Base-by-base conservation (phyloP, 2,329 filamentous ascomycete species). In the Incumbomyces lentus region DNA sequence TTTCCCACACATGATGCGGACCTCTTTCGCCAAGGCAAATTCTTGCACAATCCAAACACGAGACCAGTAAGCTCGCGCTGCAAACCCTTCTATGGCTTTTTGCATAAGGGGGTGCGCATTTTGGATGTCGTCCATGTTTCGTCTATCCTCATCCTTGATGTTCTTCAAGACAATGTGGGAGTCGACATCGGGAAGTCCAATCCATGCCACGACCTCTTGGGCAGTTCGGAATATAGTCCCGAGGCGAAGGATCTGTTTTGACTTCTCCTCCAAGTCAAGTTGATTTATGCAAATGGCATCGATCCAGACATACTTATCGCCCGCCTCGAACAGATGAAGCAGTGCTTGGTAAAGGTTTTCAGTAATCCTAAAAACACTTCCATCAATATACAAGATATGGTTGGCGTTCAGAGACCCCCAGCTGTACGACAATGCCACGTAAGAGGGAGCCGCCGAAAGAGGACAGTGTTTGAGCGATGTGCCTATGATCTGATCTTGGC, bases 41-140 rank as follows among this genome's bases (percentile, higher is more conserved):
- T 58, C 56, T 44, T 58, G 56, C 10, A 58, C 54, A 37, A 58
- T 54, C 55, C 56, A 58, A 16, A 52, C 44, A 8, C 56, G 48
- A 22, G 55, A 55, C 55, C 53, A 58, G 44, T 57, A 58, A 11
- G 48, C 35, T 19, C 49, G 45, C 46, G 43, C 48, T 8, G 46
- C 30, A n/a, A 51, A 44, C 39, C 16, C 16, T 6, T 14, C 6
- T 13, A 40, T 5, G 10, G 37, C 37, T 6, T 8, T 5, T 6
- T 6, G 5, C 14, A 40, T 8, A 6, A 40, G 14, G 8, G 7
- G 37, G 6, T 40, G 8, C 5, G 37, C n/a, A 6, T 6, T 19
- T 8, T 7, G 5, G 7, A 6, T 18, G 6, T 6, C 18, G 16
- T 6, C n/a, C 4, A 5, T 8, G 13, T 7, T 19, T 26, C 37